A percentile compares a stretch with the other conserved stretches of the same genome.
Conservation (phyloP, 2,329 filamentous ascomycete species). For the Colletotrichum sp. region DNA sequence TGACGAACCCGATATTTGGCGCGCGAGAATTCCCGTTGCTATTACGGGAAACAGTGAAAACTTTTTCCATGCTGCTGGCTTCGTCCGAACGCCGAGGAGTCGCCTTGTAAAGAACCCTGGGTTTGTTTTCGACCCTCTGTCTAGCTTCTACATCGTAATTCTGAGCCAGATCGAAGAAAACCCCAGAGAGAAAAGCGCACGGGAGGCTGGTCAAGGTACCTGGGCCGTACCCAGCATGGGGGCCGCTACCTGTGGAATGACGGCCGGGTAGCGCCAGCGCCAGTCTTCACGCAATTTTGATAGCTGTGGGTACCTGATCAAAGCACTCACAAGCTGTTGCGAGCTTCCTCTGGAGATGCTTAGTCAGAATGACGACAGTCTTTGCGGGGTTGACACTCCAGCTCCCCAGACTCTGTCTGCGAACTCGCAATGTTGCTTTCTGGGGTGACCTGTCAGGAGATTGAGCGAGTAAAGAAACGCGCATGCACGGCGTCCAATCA, state of each 20-base stretch:
- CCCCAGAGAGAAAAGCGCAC: neutral
- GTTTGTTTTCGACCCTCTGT: neutral
- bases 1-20: neutral
- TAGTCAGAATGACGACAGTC: constrained; percentile 22
- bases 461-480: constrained; percentile 1
- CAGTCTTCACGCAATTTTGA: constrained; percentile 16
- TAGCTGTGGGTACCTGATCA: neutral
- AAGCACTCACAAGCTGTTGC: neutral
- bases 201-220: neutral
- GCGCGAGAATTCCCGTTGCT: constrained; percentile 1
- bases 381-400: constrained; percentile 15
- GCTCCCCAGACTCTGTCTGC: constrained; percentile 1
- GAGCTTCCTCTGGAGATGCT: neutral
- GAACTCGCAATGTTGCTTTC: neutral
- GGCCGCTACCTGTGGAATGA: neutral
- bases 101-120: neutral
- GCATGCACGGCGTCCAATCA: neutral
- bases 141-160: constrained; percentile 1
- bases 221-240: neutral
- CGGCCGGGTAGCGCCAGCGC: constrained; percentile 8
- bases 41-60: neutral
- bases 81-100: neutral
- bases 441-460: neutral
- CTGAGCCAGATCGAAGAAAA: neutral
- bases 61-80: neutral